A percentile compares a stretch with the other conserved stretches of the same genome.
phyloP scores from a whole-genome alignment of 441 rosid species.

The Manihot esculenta region DNA sequence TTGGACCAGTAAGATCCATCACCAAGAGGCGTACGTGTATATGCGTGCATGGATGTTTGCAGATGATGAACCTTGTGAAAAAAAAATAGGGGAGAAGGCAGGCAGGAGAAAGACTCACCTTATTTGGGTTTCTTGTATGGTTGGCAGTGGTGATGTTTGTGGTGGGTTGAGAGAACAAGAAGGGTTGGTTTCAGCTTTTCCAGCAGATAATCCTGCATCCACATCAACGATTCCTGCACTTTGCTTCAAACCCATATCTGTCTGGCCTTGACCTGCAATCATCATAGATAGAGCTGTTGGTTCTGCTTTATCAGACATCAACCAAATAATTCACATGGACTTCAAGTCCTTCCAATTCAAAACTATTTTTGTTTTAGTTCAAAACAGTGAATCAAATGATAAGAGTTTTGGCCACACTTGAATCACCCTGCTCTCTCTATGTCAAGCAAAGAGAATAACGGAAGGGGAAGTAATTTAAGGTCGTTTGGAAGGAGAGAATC shows the following conservation, averaged over 20 bases:
- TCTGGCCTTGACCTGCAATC: constrained; percentile 51
- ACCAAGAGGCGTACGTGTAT: constrained; percentile 12
- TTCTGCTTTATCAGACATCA: constrained; percentile 33
- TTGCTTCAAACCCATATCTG: constrained; percentile 41
- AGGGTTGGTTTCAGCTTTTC: constrained; percentile 32
- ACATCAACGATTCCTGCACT: constrained; percentile 27
- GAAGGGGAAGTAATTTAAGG: constrained; percentile 4
- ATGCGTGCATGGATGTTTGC: constrained; percentile 24
- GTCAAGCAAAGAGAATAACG: constrained; percentile 26
- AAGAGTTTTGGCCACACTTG: constrained; percentile 12
- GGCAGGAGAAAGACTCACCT: constrained; percentile 1
- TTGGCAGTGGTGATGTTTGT: constrained; percentile 20
- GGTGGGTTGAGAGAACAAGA: constrained; percentile 27
- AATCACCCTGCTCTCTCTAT: constrained; percentile 7
- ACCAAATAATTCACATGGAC: constrained; percentile 32
- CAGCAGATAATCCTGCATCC: constrained; percentile 30
- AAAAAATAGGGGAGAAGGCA: neutral
- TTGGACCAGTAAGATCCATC: constrained; percentile 24
- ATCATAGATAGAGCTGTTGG: constrained; percentile 25
- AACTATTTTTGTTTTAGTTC: constrained; percentile 14
- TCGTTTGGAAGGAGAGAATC: constrained; percentile 7
- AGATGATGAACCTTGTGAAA: no score
- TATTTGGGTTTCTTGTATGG: constrained; percentile 32
- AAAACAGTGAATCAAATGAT: constrained; percentile 17
- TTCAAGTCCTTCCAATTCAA: constrained; percentile 19